These are phyloP conservation scores for Scedosporium minutisporum DNA, from an alignment of 2,329 filamentous ascomycete species.

Conservation along the genomic window DNA sequence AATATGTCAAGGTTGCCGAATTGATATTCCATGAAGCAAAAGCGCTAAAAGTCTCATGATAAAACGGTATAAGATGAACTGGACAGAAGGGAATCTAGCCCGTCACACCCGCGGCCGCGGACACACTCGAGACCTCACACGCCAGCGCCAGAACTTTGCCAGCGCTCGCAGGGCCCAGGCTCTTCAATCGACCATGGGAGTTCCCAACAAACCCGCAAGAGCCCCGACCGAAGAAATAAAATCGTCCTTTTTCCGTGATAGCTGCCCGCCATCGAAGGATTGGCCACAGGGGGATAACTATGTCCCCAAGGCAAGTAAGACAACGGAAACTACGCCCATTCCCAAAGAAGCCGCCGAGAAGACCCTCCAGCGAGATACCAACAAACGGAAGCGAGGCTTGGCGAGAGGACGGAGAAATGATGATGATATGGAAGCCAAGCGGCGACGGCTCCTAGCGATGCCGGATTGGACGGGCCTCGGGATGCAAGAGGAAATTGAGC, in stretches of 20 bases:
- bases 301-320: background rate
- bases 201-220: no score
- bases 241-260: no score
- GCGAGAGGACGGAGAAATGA: background rate
- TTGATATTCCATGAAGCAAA: no score
- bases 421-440: background rate
- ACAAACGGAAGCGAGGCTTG: background rate
- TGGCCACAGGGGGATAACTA: no score
- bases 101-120: constrained; percentile 24
- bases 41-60: background rate
- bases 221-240: no score
- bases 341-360: background rate
- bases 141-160: constrained; percentile 29
- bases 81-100: constrained; percentile 28
- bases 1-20: no score
- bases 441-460: background rate
- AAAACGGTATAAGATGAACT: constrained; percentile 25
- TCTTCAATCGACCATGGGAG: background rate
- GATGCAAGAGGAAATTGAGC: background rate
- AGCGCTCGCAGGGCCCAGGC: constrained; percentile 17
- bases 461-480: constrained; percentile 4
- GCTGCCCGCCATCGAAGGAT: no score
- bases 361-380: background rate
- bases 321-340: background rate
- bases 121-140: constrained; percentile 21